Evolutionary conservation across 2,329 filamentous ascomycete species (phyloP).

Genomic region (Colletotrichum shisoi): DNA sequence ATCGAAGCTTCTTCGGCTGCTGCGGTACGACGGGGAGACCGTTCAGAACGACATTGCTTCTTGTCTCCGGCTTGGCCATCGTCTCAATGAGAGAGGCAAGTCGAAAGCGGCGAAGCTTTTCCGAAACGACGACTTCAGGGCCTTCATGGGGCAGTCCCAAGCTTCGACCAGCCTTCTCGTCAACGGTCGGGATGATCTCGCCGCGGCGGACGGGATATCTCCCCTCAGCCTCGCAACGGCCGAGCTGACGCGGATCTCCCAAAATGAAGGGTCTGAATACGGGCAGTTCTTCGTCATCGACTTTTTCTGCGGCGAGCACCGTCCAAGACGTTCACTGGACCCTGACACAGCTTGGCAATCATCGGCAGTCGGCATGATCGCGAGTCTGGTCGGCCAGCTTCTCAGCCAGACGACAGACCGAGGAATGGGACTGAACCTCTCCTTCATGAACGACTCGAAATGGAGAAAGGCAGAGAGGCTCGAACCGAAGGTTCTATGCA

Average conservation of each 20-base stretch:
- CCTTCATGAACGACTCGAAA: neutral
- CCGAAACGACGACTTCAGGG: neutral
- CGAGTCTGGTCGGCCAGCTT: slow-evolving; percentile 18
- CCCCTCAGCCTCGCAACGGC: slow-evolving; percentile 24
- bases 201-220: slow-evolving; percentile 16
- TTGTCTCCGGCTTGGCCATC: too few species aligned
- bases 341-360: neutral
- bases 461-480: slow-evolving; percentile 2
- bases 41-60: too few species aligned
- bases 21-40: too few species aligned
- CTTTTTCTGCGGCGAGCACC: slow-evolving; percentile 12
- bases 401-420: neutral
- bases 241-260: neutral
- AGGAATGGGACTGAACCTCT: neutral
- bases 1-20: too few species aligned
- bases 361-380: neutral
- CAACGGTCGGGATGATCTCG: slow-evolving; percentile 19
- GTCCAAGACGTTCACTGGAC: neutral
- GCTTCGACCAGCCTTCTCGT: neutral
- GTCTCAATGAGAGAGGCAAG: too few species aligned
- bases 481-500: neutral
- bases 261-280: neutral
- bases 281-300: slow-evolving; percentile 4
- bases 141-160: slow-evolving; percentile 4
- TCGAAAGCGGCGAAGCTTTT: too few species aligned